phyloP scores from a whole-genome alignment of 192 early-diverging fungal genomes.

The Cladochytrium replicatum region DNA sequence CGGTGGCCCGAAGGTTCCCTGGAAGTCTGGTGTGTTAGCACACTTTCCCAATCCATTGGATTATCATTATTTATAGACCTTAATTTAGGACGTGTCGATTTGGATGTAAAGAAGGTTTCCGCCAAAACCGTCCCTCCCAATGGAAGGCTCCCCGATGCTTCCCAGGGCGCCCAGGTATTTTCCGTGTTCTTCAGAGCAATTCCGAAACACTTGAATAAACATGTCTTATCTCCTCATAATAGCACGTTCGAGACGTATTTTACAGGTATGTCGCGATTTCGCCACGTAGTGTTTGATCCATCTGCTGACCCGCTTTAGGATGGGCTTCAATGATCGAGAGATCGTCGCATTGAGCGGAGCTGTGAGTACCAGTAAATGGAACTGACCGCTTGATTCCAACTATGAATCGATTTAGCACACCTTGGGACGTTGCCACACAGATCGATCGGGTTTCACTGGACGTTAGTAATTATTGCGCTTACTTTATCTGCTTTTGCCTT shows the following conservation, averaged over 20 bases:
- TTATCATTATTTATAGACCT: neutral
- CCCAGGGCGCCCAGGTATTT: conserved; percentile 44
- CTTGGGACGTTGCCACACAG: conserved; percentile 46
- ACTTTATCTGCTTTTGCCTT: neutral
- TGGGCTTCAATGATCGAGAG: conserved; percentile 56
- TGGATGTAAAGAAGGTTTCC: conserved; percentile 26
- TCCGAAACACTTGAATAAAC: no score
- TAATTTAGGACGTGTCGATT: conserved; percentile 40
- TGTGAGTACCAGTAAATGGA: no score
- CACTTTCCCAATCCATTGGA: conserved; percentile 6
- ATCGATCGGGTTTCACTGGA: conserved; percentile 53
- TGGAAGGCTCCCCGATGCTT: conserved; percentile 59
- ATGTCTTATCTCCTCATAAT: no score
- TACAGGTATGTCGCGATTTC: no score
- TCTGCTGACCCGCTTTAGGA: no score
- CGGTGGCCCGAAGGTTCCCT: conserved; percentile 58
- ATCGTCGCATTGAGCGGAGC: conserved; percentile 60
- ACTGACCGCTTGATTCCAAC: no score
- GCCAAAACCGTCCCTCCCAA: conserved; percentile 42
- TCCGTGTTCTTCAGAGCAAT: no score
- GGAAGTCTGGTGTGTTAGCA: conserved; percentile 37
- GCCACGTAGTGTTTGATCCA: no score
- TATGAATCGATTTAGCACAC: no score
- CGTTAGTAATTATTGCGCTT: conserved; percentile 17
- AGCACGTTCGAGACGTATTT: conserved; percentile 42